phyloP scores from a whole-genome alignment of 495 filamentous ascomycete genomes.

The Daldinia grandis region DNA sequence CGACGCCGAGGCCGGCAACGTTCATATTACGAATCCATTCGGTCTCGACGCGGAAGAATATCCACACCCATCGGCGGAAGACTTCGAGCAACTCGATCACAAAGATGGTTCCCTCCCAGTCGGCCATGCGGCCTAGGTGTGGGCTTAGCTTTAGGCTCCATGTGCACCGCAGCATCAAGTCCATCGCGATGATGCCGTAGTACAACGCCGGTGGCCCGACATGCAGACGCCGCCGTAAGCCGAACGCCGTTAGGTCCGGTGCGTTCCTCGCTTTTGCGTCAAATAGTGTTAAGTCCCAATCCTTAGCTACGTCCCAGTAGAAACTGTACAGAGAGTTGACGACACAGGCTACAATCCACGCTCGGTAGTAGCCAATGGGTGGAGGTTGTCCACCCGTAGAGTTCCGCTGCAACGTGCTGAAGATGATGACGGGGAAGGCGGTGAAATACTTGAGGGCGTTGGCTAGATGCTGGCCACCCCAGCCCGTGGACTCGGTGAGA shows the following conservation, averaged over 20 bases:
- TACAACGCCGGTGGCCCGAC: slow-evolving; percentile 75
- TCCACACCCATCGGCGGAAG: slow-evolving; percentile 91
- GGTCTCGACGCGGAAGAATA: slow-evolving; percentile 92
- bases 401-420: slow-evolving; percentile 76
- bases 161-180: slow-evolving; percentile 83
- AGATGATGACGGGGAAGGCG: slow-evolving; percentile 89
- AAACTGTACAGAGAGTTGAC: slow-evolving; percentile 91
- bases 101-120: slow-evolving; percentile 85
- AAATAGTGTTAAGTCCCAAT: slow-evolving; percentile 96
- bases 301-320: slow-evolving; percentile 96
- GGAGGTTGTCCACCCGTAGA: slow-evolving; percentile 58
- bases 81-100: slow-evolving; percentile 88
- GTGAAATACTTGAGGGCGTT: slow-evolving; percentile 93
- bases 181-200: slow-evolving; percentile 80
- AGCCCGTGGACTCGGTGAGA: slow-evolving; percentile 58
- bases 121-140: slow-evolving; percentile 79
- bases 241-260: slow-evolving; percentile 68
- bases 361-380: slow-evolving; percentile 52
- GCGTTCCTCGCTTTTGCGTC: slow-evolving; percentile 55
- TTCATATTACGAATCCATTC: slow-evolving; percentile 73
- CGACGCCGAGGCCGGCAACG: slow-evolving; percentile 45
- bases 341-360: slow-evolving; percentile 69
- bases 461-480: slow-evolving; percentile 84
- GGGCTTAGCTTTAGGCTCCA: slow-evolving; percentile 88
- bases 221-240: slow-evolving; percentile 74